A percentile compares a stretch with the other conserved stretches of the same genome.
phyloP scores from a whole-genome alignment of 2,329 filamentous ascomycete genomes.

The Colletotrichum sp. region DNA sequence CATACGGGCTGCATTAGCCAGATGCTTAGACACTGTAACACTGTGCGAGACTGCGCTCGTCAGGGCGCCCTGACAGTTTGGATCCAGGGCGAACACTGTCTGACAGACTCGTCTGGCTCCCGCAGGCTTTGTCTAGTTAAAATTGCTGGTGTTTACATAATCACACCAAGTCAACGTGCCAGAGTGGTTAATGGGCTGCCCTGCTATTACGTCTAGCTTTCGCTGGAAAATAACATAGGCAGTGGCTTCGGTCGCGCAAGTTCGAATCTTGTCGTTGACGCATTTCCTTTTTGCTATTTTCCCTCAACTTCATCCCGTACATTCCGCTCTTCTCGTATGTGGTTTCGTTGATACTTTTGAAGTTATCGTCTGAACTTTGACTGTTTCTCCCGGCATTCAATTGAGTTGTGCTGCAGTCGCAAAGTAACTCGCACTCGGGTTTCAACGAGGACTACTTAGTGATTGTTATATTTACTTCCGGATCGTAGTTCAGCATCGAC shows the following conservation, averaged over 20 bases:
- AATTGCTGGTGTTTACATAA: background rate
- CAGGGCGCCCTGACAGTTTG: background rate
- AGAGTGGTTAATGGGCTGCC: slow-evolving; percentile 23
- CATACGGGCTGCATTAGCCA: background rate
- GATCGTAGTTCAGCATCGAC: background rate
- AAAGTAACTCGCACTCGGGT: background rate
- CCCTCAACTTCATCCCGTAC: background rate
- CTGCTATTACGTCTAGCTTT: background rate
- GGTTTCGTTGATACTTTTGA: background rate
- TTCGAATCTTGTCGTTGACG: slow-evolving; percentile 23
- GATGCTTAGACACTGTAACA: background rate
- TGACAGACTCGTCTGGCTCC: fast-evolving
- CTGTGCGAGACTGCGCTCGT: background rate
- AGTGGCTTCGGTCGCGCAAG: slow-evolving; percentile 23
- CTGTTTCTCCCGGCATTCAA: background rate
- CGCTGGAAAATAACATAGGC: background rate
- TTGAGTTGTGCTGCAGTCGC: background rate
- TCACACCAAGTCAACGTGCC: slow-evolving; percentile 14
- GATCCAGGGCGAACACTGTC: fast-evolving
- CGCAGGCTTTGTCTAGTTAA: background rate
- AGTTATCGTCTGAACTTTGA: background rate
- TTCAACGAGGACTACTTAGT: background rate
- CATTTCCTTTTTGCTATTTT: background rate
- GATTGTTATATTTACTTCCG: background rate
- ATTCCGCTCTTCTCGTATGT: background rate